Percentiles rank a stretch among this genome's conserved stretches.
These are phyloP conservation scores for Candida xyloterini DNA, from an alignment of 805 yeast species.

Conservation along the genomic window DNA sequence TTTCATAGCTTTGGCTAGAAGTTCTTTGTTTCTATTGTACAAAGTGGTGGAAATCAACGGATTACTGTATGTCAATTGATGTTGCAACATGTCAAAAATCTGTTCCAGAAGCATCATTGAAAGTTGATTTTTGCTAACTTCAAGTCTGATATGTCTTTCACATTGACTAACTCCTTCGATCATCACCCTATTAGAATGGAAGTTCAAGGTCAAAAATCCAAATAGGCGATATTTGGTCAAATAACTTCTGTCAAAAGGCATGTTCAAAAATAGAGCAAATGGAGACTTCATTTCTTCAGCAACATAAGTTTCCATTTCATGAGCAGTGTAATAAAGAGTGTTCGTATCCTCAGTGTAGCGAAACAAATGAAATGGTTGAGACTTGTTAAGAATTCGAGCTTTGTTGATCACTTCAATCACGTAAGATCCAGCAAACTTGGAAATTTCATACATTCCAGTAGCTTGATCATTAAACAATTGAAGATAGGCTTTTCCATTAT, in stretches of 20 bases:
- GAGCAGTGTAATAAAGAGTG: conserved; percentile 65
- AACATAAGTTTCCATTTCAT: conserved; percentile 50
- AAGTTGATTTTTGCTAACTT: conserved; percentile 32
- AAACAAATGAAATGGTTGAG: conserved; percentile 85
- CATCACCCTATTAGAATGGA: conserved; percentile 19
- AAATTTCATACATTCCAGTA: conserved; percentile 24
- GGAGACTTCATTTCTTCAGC: conserved; percentile 59
- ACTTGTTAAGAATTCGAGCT: conserved; percentile 70
- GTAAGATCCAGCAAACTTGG: conserved; percentile 31
- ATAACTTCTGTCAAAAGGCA: conserved; percentile 37
- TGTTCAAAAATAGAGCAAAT: conserved; percentile 64
- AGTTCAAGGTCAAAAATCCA: conserved; percentile 26
- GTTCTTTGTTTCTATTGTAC: conserved; percentile 29
- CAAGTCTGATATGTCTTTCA: conserved; percentile 22
- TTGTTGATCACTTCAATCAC: conserved; percentile 60
- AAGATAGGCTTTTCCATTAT: conserved; percentile 26
- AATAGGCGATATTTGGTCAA: conserved; percentile 33
- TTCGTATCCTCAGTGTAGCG: conserved; percentile 34
- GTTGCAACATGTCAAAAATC: conserved; percentile 35
- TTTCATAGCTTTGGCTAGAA: conserved; percentile 16
- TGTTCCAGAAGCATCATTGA: conserved; percentile 37
- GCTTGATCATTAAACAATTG: conserved; percentile 27
- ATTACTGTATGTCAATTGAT: conserved; percentile 36
- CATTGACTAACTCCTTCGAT: conserved; percentile 28
- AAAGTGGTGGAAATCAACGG: conserved; percentile 26